Evolutionary conservation across 139 green algal species (phyloP), one percentile per base, ranked within the genome.

Genomic region (Chlorella sp.): DNA sequence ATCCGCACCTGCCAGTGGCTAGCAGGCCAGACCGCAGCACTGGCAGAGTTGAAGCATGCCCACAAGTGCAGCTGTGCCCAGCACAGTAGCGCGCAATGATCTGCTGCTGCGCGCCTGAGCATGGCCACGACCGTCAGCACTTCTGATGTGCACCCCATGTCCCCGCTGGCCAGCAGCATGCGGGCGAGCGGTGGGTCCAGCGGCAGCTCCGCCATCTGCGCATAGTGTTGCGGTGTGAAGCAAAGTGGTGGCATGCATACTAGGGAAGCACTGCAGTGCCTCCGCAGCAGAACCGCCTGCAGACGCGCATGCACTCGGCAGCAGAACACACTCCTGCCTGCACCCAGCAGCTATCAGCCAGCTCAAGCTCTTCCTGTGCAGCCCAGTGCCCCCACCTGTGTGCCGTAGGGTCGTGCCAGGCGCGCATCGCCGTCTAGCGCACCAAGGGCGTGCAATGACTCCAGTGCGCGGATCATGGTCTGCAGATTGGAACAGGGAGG

Each of bases 121-220:
- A 99, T 98, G 83, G 85, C 92, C 46, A 98, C 96, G 22, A 99
- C 92, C n/a, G 95, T 98, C 32, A 98, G 88, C 76, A 95, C 90
- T 85, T 97, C 94, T 73, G 90, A 87, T 76, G 72, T 87, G 84
- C 93, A 97, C 22, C 91, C 91, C 81, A 95, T 86, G 40, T 91
- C 80, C 7, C 91, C 91, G 36, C 93, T 94, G n/a, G 92, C 90
- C 40, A 99, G 91, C 84, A 99, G 89, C 91, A 96, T 93, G 88
- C 97, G 97, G 44, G 94, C 91, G 64, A 99, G 92, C 19, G 94
- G 88, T 0, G 97, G 97, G 83, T 99, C 97, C 74, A 99, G 87
- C 1, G 97, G 97, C 81, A 99, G 98, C 89, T 99, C 97, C 48
- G 97, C 96, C 97, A 99, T 99, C 80, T 95, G 92, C 41, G 38